These are phyloP conservation scores for Cyberlindnera amylophila DNA, from an alignment of 805 yeast genomes.

Conservation along the genomic window DNA sequence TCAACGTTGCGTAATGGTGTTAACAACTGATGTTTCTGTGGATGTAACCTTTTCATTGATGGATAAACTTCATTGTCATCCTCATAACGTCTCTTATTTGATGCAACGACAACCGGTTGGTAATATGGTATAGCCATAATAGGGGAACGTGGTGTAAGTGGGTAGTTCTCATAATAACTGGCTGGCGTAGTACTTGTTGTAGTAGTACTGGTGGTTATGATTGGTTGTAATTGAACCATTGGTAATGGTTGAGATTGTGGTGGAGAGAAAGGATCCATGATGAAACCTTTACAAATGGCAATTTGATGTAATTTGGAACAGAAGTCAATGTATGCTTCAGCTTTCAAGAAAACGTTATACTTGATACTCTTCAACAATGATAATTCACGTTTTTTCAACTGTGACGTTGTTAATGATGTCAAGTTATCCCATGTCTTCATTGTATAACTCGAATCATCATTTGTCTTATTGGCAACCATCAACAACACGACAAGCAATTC, in stretches of 20 bases:
- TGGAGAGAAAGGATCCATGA: slow-evolving; percentile 2
- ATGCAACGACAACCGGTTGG: not conserved
- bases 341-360: slow-evolving; percentile 24
- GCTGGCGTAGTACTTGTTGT: not conserved
- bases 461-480: slow-evolving; percentile 40
- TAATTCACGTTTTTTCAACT: slow-evolving; percentile 20
- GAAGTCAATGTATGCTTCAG: slow-evolving; percentile 13
- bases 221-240: not conserved
- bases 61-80: too few relatives aligned
- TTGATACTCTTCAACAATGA: slow-evolving; percentile 19
- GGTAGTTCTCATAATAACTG: slow-evolving; percentile 4
- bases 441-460: slow-evolving; percentile 48
- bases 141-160: slow-evolving; percentile 26
- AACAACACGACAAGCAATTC: slow-evolving; percentile 30
- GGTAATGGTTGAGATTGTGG: slow-evolving; percentile 4
- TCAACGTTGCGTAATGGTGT: slow-evolving; percentile 3
- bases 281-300: slow-evolving; percentile 9
- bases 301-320: slow-evolving; percentile 5
- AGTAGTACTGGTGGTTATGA: not conserved
- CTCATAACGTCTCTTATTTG: slow-evolving; percentile 1
- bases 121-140: slow-evolving; percentile 4
- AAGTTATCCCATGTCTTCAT: slow-evolving; percentile 44
- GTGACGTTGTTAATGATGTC: slow-evolving; percentile 17
- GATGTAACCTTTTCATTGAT: too few relatives aligned
- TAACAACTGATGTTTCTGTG: too few relatives aligned